Percentiles rank a stretch among this genome's conserved stretches.
Evolutionary conservation across 2,329 filamentous ascomycete species (phyloP).

Genomic region (Fusarium sp.): DNA sequence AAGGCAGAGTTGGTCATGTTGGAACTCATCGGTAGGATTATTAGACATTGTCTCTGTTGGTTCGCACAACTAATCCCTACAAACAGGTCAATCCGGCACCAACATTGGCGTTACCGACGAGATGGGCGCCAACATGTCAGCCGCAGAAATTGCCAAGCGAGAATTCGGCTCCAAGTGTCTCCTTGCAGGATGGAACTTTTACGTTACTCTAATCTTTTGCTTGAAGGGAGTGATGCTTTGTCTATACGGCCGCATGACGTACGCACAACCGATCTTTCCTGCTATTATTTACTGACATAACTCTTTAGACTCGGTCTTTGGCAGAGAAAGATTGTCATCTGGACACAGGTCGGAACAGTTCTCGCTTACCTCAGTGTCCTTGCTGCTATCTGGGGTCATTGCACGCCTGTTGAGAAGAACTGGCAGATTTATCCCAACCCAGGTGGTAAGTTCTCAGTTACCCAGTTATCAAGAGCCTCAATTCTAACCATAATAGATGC

Average conservation of each 20-base stretch:
- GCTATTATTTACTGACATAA: slow-evolving; percentile 5
- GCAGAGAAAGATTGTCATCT: slow-evolving; percentile 54
- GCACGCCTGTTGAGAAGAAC: slow-evolving; percentile 52
- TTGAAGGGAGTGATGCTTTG: slow-evolving; percentile 58
- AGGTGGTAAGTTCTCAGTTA: slow-evolving; percentile 47
- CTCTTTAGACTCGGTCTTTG: slow-evolving; percentile 50
- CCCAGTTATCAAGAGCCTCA: rapidly evolving
- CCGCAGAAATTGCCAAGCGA: slow-evolving; percentile 45
- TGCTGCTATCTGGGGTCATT: slow-evolving; percentile 52
- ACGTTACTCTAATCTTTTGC: slow-evolving; percentile 57
- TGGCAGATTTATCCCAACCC: slow-evolving; percentile 58
- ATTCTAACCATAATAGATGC: slow-evolving; percentile 40
- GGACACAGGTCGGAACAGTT: slow-evolving; percentile 47
- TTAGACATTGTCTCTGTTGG: not conserved
- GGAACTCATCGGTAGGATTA: slow-evolving; percentile 49
- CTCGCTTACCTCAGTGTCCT: slow-evolving; percentile 51
- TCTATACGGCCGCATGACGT: slow-evolving; percentile 58
- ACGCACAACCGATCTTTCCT: slow-evolving; percentile 17
- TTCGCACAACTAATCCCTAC: slow-evolving; percentile 19
- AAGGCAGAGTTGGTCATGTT: slow-evolving; percentile 49
- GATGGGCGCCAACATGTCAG: slow-evolving; percentile 47
- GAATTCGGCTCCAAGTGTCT: slow-evolving; percentile 52
- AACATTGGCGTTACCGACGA: slow-evolving; percentile 53
- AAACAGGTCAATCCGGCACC: slow-evolving; percentile 53
- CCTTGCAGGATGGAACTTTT: slow-evolving; percentile 55